phyloP scores from a whole-genome alignment of 2,329 filamentous ascomycete genomes.

The Fusarium sp. region DNA sequence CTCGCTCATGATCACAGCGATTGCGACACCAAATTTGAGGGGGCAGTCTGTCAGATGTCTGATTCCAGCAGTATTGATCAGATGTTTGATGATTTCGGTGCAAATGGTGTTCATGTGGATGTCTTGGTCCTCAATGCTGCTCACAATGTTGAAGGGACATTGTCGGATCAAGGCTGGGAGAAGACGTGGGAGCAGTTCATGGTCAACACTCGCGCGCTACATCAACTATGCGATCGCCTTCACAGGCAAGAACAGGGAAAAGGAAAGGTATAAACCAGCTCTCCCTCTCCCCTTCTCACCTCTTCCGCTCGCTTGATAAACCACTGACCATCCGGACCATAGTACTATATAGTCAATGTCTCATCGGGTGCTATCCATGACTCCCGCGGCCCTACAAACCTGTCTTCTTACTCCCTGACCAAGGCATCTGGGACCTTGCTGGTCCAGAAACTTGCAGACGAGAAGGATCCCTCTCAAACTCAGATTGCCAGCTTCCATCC shows the following conservation, averaged over 20 bases:
- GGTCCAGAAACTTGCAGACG: neutral
- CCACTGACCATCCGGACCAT: accelerated
- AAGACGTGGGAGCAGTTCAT: neutral
- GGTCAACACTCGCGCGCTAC: neutral
- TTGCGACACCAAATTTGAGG: neutral
- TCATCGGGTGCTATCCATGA: neutral
- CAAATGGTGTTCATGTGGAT: neutral
- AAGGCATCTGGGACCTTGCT: neutral
- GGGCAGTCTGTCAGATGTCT: neutral
- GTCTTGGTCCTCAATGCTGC: neutral
- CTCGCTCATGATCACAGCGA: neutral
- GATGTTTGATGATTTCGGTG: neutral
- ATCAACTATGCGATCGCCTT: neutral
- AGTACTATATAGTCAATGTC: neutral
- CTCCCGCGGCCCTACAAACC: neutral
- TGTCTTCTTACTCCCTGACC: neutral
- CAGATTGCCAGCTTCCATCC: neutral
- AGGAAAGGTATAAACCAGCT: neutral
- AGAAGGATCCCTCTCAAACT: neutral
- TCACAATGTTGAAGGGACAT: neutral
- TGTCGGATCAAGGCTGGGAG: neutral
- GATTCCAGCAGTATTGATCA: neutral
- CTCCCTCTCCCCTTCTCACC: neutral
- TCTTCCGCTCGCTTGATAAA: neutral
- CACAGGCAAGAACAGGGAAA: neutral